These are phyloP conservation scores for Dictyostelium citrinum DNA, from an alignment of 78 protist genomes.

Conservation along the genomic window DNA sequence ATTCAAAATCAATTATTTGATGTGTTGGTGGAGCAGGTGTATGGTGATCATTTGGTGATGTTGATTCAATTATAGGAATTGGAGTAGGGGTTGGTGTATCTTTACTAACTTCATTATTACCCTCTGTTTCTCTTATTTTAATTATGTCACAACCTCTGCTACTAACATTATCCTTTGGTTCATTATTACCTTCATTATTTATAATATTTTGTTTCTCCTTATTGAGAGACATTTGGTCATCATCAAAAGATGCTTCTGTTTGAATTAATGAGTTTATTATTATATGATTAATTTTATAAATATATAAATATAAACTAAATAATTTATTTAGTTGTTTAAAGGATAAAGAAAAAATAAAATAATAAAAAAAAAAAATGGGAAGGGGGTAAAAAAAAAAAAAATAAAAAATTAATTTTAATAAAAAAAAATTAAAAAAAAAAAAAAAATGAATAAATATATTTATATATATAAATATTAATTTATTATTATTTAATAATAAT, in stretches of 20 bases:
- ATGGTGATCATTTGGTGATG: background rate
- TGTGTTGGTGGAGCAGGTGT: background rate
- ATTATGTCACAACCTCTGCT: background rate
- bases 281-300: background rate
- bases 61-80: background rate
- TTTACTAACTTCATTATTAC: background rate
- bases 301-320: background rate
- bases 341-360: background rate
- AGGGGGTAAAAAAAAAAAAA: background rate
- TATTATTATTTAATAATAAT: too few relatives aligned
- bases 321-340: background rate
- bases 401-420: background rate
- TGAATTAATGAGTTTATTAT: background rate
- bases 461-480: too few relatives aligned
- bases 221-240: background rate
- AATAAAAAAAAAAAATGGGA: background rate
- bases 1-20: constrained; percentile 25
- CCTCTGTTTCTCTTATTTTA: background rate
- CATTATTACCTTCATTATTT: background rate
- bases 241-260: background rate
- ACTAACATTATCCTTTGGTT: background rate
- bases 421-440: background rate
- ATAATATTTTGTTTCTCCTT: background rate
- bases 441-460: background rate
- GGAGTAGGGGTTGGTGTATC: background rate